A percentile compares a stretch with the other conserved stretches of the same genome.
These are phyloP conservation scores for Apiospora aurea DNA, from an alignment of 2,329 filamentous ascomycete species.

Conservation along the genomic window DNA sequence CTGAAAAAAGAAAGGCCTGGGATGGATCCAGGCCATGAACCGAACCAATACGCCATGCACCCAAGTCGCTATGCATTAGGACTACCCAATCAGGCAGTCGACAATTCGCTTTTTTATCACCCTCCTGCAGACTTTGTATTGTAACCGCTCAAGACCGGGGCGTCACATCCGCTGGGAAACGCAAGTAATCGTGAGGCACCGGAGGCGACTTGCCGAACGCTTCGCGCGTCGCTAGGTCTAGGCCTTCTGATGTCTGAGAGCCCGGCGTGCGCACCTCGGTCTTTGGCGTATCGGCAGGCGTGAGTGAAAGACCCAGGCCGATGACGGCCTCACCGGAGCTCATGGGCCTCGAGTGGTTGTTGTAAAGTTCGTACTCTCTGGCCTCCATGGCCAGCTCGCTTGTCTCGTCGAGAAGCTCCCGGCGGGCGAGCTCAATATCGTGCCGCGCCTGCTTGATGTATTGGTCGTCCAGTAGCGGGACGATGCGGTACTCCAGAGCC, in stretches of 20 bases:
- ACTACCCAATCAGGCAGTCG: conserved; percentile 7
- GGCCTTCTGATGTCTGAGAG: conserved; percentile 30
- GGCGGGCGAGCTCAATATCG: conserved; percentile 68
- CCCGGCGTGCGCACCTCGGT: conserved; percentile 37
- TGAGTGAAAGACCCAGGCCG: conserved; percentile 49
- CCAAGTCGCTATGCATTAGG: conserved; percentile 28
- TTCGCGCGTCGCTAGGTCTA: conserved; percentile 34
- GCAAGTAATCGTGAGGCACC: conserved; percentile 36
- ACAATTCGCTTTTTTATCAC: not conserved
- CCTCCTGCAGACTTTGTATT: conserved; percentile 2
- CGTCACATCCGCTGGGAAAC: conserved; percentile 31
- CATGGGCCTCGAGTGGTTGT: conserved; percentile 47
- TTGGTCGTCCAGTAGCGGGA: conserved; percentile 64
- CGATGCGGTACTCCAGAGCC: conserved; percentile 67
- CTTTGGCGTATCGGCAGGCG: conserved; percentile 50
- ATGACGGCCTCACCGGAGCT: conserved; percentile 48
- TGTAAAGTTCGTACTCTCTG: conserved; percentile 30
- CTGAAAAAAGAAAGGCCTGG: conserved; percentile 12
- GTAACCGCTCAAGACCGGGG: conserved; percentile 23
- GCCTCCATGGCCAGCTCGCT: conserved; percentile 31
- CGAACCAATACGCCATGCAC: conserved; percentile 24
- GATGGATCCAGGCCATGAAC: conserved; percentile 14
- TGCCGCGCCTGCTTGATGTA: conserved; percentile 65
- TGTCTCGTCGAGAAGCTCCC: conserved; percentile 41
- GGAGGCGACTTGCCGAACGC: conserved; percentile 33